Evolutionary conservation across 148 eudicot species (phyloP).

Genomic region (Rhododendron henanense): DNA sequence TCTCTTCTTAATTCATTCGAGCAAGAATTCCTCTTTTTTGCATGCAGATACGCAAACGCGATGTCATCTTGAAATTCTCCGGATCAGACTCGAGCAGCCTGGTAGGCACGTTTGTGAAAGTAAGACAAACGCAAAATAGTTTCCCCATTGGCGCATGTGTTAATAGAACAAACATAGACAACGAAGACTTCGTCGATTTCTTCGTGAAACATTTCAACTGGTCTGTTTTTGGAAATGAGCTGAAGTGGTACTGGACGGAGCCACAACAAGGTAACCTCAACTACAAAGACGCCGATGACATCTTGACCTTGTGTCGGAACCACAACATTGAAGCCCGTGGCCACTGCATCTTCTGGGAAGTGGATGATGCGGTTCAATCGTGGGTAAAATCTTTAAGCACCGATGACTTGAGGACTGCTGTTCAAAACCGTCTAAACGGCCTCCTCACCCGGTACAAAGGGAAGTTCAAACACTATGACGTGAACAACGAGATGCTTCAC

Average conservation of each 20-base stretch:
- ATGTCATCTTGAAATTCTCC: constrained; percentile 64
- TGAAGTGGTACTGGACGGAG: constrained; percentile 97
- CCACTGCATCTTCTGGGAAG: constrained; percentile 98
- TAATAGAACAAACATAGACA: constrained; percentile 67
- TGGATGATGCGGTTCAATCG: constrained; percentile 50
- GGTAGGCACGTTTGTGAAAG: constrained; percentile 50
- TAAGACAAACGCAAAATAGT: constrained; percentile 63
- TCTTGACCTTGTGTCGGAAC: constrained; percentile 54
- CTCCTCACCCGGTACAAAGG: constrained; percentile 90
- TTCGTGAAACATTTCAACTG: constrained; percentile 78
- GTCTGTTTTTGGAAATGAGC: constrained; percentile 90
- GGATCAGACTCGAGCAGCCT: constrained; percentile 29
- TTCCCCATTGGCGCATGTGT: constrained; percentile 87
- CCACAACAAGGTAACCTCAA: constrained; percentile 67
- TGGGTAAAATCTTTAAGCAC: constrained; percentile 58
- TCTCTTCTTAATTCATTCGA: not conserved
- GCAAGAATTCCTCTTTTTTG: not conserved
- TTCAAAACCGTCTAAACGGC: constrained; percentile 65
- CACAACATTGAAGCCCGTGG: constrained; percentile 71
- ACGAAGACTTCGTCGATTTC: constrained; percentile 82
- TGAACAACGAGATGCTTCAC: constrained; percentile 94
- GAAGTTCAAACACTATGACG: constrained; percentile 86
- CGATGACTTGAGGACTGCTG: constrained; percentile 48
- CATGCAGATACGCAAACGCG: constrained; percentile 82
- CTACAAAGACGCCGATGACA: constrained; percentile 85